A percentile compares a stretch with the other conserved stretches of the same genome.
Conservation (phyloP, 768 basidiomycete genomes). For the Candolleomyces eurysporus region DNA sequence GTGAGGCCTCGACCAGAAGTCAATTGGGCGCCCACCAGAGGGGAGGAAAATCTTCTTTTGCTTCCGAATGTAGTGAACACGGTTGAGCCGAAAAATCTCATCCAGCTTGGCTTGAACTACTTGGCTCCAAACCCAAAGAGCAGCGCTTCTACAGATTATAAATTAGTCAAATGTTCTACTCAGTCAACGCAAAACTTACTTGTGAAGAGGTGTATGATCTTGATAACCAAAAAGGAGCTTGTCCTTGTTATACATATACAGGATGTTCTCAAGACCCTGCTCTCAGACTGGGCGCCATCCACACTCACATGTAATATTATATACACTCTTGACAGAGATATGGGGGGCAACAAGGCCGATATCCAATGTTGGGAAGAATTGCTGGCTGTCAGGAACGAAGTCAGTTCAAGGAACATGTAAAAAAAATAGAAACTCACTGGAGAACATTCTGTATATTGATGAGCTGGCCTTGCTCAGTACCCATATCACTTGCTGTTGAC, state of each 20-base stretch:
- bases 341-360: conserved; percentile 13
- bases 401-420: neutral
- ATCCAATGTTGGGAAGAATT: neutral
- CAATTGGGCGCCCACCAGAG: conserved; percentile 18
- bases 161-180: neutral
- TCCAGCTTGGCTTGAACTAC: conserved; percentile 21
- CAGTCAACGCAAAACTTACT: conserved; percentile 12
- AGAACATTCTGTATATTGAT: conserved; percentile 19
- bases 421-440: neutral
- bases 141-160: conserved; percentile 13
- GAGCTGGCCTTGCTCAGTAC: conserved; percentile 8
- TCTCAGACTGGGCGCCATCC: conserved; percentile 24
- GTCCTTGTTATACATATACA: conserved; percentile 15
- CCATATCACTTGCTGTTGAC: too few species aligned
- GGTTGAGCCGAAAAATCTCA: conserved; percentile 10
- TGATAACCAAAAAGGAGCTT: conserved; percentile 17
- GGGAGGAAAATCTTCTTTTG: conserved; percentile 21
- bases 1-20: conserved; percentile 18
- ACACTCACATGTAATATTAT: conserved; percentile 28
- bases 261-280: conserved; percentile 23
- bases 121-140: conserved; percentile 23
- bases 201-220: conserved; percentile 15
- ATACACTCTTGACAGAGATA: conserved; percentile 21
- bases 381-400: neutral
- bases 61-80: conserved; percentile 15